phyloP scores from a whole-genome alignment of 2,329 filamentous ascomycete species.

The Torrubiellomyces zombiae region DNA sequence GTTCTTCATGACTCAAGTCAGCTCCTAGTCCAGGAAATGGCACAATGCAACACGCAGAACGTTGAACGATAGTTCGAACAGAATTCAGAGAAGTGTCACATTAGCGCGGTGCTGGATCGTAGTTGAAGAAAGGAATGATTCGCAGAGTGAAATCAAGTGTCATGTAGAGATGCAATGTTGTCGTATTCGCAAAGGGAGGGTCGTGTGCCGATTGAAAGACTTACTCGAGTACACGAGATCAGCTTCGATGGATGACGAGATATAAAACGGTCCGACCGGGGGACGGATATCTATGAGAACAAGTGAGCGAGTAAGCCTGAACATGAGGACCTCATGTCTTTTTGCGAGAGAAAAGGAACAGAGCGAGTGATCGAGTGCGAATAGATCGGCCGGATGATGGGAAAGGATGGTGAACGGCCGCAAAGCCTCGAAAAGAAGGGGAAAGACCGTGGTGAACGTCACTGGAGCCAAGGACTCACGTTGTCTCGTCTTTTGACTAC shows the following conservation, averaged over 20 bases:
- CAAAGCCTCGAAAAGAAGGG: neutral
- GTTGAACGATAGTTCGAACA: too few species aligned
- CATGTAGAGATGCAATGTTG: too few species aligned
- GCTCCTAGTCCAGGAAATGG: constrained; percentile 15
- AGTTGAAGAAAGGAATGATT: too few species aligned
- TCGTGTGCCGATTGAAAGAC: too few species aligned
- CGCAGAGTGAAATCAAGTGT: too few species aligned
- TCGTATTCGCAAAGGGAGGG: too few species aligned
- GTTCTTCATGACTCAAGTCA: neutral
- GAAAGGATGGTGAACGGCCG: neutral
- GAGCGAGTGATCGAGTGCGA: too few species aligned
- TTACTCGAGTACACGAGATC: too few species aligned
- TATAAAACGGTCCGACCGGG: constrained; percentile 14
- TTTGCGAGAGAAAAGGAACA: neutral
- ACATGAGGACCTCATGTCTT: neutral
- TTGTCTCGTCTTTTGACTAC: constrained; percentile 12
- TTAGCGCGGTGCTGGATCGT: too few species aligned
- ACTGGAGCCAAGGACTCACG: constrained; percentile 9
- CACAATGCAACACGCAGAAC: too few species aligned
- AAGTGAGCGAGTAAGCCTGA: constrained; percentile 4
- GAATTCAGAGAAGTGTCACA: too few species aligned
- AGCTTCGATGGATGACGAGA: constrained; percentile 12
- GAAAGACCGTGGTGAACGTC: neutral
- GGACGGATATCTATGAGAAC: constrained; percentile 12
- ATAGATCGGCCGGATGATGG: neutral